These are phyloP conservation scores for Lasiosphaeria hispida DNA, from an alignment of 495 filamentous ascomycete genomes.

Conservation along the genomic window DNA sequence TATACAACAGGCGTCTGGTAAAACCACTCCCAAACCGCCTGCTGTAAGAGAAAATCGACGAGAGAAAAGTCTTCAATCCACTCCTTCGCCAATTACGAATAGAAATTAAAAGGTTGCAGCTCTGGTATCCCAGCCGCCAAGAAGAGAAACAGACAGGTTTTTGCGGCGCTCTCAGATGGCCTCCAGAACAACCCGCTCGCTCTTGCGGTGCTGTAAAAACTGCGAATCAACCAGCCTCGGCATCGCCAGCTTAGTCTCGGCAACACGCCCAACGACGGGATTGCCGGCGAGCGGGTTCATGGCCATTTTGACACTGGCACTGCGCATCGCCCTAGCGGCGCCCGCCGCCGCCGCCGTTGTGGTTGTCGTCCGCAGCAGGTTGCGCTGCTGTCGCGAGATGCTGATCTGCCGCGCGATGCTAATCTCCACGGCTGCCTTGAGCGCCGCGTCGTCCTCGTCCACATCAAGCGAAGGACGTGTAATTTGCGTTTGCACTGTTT, in stretches of 20 bases:
- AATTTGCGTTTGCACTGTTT: slow-evolving; percentile 29
- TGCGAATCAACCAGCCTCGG: slow-evolving; percentile 32
- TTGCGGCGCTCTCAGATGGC: slow-evolving; percentile 12
- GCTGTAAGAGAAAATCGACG: no score
- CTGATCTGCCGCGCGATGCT: slow-evolving; percentile 60
- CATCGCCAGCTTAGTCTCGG: slow-evolving; percentile 38
- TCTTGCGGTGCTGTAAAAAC: slow-evolving; percentile 39
- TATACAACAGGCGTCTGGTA: no score
- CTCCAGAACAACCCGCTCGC: slow-evolving; percentile 49
- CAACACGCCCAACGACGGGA: slow-evolving; percentile 25
- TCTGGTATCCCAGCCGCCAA: not conserved
- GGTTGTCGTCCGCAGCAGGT: slow-evolving; percentile 38
- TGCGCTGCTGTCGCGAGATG: slow-evolving; percentile 54
- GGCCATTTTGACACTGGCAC: slow-evolving; percentile 11
- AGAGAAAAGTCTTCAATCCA: no score
- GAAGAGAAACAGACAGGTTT: not conserved
- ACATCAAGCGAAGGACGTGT: slow-evolving; percentile 33
- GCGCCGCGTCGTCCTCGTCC: slow-evolving; percentile 36
- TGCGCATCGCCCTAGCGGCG: slow-evolving; percentile 8
- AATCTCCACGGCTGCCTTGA: slow-evolving; percentile 51
- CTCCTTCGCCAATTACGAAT: no score
- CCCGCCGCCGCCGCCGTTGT: slow-evolving; percentile 2
- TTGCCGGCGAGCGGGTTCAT: slow-evolving; percentile 7
- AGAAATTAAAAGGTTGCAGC: no score
- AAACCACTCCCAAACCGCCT: no score